A percentile compares a stretch with the other conserved stretches of the same genome.
Evolutionary conservation across 768 basidiomycete species (phyloP).

Genomic region (Auricularia auricula-judae): DNA sequence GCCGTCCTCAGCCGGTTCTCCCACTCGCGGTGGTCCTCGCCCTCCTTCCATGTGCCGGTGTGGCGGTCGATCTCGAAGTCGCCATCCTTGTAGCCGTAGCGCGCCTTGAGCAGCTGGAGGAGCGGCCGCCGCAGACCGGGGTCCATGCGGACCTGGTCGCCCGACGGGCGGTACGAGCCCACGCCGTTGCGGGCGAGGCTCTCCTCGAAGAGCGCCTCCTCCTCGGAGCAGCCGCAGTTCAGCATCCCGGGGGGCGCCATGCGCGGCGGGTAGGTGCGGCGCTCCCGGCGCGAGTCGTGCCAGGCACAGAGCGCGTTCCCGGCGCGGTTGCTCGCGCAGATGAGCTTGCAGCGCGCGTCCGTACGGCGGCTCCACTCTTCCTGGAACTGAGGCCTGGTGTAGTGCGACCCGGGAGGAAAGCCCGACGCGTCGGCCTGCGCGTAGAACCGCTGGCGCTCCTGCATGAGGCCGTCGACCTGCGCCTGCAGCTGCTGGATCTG

Average conservation of each 20-base stretch:
- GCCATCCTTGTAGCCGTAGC: conserved; percentile 73
- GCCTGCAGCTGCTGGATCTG: not conserved
- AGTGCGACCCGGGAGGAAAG: conserved; percentile 22
- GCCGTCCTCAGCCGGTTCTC: not conserved
- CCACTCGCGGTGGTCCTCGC: conserved; percentile 39
- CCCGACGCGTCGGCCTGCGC: not conserved
- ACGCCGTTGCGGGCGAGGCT: conserved; percentile 68
- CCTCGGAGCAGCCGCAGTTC: conserved; percentile 79
- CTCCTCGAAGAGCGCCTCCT: conserved; percentile 82
- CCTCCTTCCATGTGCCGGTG: conserved; percentile 56
- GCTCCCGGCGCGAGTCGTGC: conserved; percentile 82
- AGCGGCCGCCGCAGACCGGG: conserved; percentile 76
- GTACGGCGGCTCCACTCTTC: conserved; percentile 63
- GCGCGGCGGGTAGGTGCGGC: conserved; percentile 64
- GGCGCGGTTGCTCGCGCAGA: conserved; percentile 76
- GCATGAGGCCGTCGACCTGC: not conserved
- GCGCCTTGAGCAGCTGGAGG: conserved; percentile 54
- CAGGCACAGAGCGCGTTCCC: conserved; percentile 84
- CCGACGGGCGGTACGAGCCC: conserved; percentile 64
- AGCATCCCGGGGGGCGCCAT: conserved; percentile 68
- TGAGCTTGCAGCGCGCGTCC: conserved; percentile 54
- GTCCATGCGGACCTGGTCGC: conserved; percentile 82
- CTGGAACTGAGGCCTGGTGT: conserved; percentile 36
- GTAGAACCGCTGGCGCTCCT: not conserved
- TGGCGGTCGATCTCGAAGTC: conserved; percentile 67